phyloP scores from a whole-genome alignment of 2,329 filamentous ascomycete species.

The Scedosporium dehoogii region DNA sequence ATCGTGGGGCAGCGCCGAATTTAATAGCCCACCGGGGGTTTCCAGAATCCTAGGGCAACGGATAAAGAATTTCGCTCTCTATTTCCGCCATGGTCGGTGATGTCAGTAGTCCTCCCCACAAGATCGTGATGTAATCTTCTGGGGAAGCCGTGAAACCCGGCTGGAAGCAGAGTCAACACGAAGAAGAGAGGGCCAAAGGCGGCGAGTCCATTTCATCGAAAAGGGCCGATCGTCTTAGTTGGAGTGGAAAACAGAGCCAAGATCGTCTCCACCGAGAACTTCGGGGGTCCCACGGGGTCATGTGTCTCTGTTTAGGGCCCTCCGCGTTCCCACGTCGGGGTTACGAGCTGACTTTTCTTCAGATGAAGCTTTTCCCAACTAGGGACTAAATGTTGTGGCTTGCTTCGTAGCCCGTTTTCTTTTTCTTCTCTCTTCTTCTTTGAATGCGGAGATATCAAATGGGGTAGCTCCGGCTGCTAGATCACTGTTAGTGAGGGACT shows the following conservation, averaged over 20 bases:
- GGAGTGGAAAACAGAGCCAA: neutral
- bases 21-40: neutral
- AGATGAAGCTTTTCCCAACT: too few relatives aligned
- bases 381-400: too few relatives aligned
- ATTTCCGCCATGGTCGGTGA: neutral
- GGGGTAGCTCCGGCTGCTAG: too few relatives aligned
- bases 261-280: neutral
- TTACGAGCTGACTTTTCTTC: too few relatives aligned
- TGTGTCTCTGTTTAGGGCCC: neutral
- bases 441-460: too few relatives aligned
- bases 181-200: too few relatives aligned
- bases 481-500: too few relatives aligned
- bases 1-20: neutral
- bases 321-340: neutral
- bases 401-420: too few relatives aligned
- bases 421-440: too few relatives aligned
- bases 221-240: neutral
- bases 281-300: neutral
- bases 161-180: too few relatives aligned
- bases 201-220: too few relatives aligned
- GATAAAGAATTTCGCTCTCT: neutral
- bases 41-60: neutral
- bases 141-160: neutral
- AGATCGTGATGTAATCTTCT: neutral
- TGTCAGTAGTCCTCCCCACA: neutral